These are phyloP conservation scores for Diutina neorugosa DNA, from an alignment of 1,139 yeast genomes.

Conservation along the genomic window DNA sequence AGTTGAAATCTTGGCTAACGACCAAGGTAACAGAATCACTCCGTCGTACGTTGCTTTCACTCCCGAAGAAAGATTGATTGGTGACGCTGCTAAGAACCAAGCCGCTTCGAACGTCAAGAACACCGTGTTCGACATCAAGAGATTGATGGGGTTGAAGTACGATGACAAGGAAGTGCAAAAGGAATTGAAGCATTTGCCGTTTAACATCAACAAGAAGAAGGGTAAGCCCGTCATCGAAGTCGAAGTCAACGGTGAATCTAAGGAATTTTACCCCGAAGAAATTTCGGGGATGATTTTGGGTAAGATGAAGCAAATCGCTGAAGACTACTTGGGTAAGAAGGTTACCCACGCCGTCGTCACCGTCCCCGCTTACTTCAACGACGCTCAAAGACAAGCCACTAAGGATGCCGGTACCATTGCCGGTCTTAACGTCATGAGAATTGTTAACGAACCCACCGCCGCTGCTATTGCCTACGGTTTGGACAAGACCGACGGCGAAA, in stretches of 20 bases:
- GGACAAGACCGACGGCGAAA: slow-evolving; percentile 60
- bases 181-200: slow-evolving; percentile 55
- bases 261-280: slow-evolving; percentile 54
- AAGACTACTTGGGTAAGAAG: slow-evolving; percentile 46
- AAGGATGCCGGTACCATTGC: slow-evolving; percentile 54
- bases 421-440: slow-evolving; percentile 47
- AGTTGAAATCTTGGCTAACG: slow-evolving; percentile 39
- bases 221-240: slow-evolving; percentile 54
- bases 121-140: slow-evolving; percentile 58
- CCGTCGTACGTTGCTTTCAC: slow-evolving; percentile 53
- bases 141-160: slow-evolving; percentile 58
- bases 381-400: slow-evolving; percentile 53
- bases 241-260: slow-evolving; percentile 54
- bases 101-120: slow-evolving; percentile 42
- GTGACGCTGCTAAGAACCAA: slow-evolving; percentile 5
- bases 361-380: slow-evolving; percentile 53
- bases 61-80: slow-evolving; percentile 47
- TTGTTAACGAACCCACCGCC: slow-evolving; percentile 51
- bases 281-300: slow-evolving; percentile 51
- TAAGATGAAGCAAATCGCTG: slow-evolving; percentile 62
- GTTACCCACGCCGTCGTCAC: slow-evolving; percentile 70
- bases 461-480: slow-evolving; percentile 56
- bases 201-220: slow-evolving; percentile 41
- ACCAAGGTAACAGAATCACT: slow-evolving; percentile 5
- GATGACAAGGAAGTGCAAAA: slow-evolving; percentile 42